Percentiles rank a stretch among this genome's conserved stretches.
These are phyloP conservation scores for Pseudevernia furfuracea DNA, from an alignment of 495 filamentous ascomycete genomes.

Conservation along the genomic window DNA sequence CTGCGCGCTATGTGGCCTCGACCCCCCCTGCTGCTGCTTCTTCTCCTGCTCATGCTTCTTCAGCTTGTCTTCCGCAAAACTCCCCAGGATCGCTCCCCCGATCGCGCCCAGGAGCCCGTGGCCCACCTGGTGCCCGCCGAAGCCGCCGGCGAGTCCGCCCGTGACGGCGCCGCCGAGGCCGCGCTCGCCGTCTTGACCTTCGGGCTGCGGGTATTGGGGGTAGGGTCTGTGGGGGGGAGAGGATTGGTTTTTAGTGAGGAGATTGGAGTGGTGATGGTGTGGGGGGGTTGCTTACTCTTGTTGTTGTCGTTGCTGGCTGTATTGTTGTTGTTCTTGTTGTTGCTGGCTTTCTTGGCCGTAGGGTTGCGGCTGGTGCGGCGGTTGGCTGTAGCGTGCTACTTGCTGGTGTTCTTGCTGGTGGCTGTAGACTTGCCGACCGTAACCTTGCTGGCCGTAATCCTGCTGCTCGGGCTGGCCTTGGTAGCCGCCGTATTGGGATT, in stretches of 20 bases:
- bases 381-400: conserved; percentile 25
- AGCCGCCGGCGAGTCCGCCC: conserved; percentile 42
- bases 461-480: conserved; percentile 27
- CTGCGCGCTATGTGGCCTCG: conserved; percentile 5
- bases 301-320: too few relatives aligned
- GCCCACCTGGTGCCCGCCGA: conserved; percentile 37
- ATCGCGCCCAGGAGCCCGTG: conserved; percentile 45
- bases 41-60: conserved; percentile 24
- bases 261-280: background rate
- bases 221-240: conserved; percentile 1
- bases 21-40: background rate
- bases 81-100: conserved; percentile 43
- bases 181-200: conserved; percentile 33
- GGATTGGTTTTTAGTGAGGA: too few relatives aligned
- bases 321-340: conserved; percentile 22
- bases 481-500: conserved; percentile 28
- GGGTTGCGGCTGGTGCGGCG: too few relatives aligned
- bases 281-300: conserved; percentile 10
- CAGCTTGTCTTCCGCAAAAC: conserved; percentile 33
- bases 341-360: conserved; percentile 18
- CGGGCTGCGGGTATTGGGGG: conserved; percentile 16
- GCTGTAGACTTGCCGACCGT: conserved; percentile 20
- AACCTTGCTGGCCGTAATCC: conserved; percentile 20
- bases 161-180: conserved; percentile 38
- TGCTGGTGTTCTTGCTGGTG: conserved; percentile 9